phyloP scores from a whole-genome alignment of 441 rosid genomes.

The Jatropha podagrica region DNA sequence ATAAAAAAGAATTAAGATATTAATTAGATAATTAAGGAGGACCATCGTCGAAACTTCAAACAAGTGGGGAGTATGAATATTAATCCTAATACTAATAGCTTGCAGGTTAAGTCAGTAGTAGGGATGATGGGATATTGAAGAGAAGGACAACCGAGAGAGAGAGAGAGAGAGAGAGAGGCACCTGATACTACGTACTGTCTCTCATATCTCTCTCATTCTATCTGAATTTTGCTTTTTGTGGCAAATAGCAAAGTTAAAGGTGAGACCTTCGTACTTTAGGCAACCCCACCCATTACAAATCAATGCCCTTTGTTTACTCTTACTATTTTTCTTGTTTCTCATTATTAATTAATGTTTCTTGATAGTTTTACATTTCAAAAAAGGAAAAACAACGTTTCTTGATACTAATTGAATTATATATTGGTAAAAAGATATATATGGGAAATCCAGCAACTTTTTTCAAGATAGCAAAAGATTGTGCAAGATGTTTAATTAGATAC shows the following conservation, averaged over 20 bases:
- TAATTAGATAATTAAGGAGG: neutral
- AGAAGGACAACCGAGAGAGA: constrained; percentile 6
- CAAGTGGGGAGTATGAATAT: constrained; percentile 15
- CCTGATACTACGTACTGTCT: constrained; percentile 40
- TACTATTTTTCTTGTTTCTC: neutral
- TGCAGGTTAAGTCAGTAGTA: constrained; percentile 15
- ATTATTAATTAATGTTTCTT: neutral
- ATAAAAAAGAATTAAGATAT: neutral
- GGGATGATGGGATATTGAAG: constrained; percentile 34
- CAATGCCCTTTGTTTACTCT: neutral
- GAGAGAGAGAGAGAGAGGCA: constrained; percentile 28
- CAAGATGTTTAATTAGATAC: constrained; percentile 18
- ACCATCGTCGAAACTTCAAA: neutral
- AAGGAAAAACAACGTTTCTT: neutral
- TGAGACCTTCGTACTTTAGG: constrained; percentile 21
- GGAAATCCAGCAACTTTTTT: constrained; percentile 30
- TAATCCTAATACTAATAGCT: neutral
- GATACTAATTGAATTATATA: neutral
- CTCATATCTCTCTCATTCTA: constrained; percentile 1
- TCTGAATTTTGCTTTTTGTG: constrained; percentile 30
- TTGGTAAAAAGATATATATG: too few species aligned
- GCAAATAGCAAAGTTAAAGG: constrained; percentile 13
- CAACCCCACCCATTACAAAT: constrained; percentile 5
- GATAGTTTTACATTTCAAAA: neutral
- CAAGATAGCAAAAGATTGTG: constrained; percentile 31